Evolutionary conservation across 371 early-diverging fungal species (phyloP).

Genomic region (Mortierella sp.): DNA sequence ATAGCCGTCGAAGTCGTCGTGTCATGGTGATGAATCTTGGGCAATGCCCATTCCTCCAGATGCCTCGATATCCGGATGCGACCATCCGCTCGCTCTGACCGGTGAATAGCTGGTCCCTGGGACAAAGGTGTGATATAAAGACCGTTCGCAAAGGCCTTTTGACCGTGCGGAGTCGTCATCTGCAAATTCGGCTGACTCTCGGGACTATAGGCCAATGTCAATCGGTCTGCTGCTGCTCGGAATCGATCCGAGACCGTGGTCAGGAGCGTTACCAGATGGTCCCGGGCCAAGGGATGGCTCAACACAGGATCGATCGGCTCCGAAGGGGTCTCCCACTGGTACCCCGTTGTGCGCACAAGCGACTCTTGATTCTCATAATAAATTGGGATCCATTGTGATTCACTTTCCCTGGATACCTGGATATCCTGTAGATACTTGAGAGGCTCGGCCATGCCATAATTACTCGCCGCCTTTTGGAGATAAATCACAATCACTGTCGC

Average conservation of each 20-base stretch:
- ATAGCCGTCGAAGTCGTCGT: constrained; percentile 19
- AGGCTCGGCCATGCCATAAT: constrained; percentile 38
- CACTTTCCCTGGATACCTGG: constrained; percentile 38
- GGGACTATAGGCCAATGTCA: constrained; percentile 25
- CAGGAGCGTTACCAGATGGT: constrained; percentile 43
- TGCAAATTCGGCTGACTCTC: constrained; percentile 18
- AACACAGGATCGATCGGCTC: constrained; percentile 36
- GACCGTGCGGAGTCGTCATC: no score
- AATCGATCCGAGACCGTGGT: constrained; percentile 52
- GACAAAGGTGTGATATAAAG: no score
- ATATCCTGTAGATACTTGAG: constrained; percentile 43
- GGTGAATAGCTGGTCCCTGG: background rate
- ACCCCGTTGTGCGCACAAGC: constrained; percentile 18
- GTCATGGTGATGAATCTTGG: constrained; percentile 23
- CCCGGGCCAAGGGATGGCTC: constrained; percentile 48
- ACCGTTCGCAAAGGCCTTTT: no score
- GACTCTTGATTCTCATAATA: constrained; percentile 50
- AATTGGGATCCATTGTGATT: constrained; percentile 46
- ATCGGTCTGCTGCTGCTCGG: constrained; percentile 44
- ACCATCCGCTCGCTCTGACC: constrained; percentile 20
- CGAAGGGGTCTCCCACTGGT: constrained; percentile 36
- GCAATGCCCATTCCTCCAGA: constrained; percentile 40
- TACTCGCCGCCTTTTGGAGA: constrained; percentile 42
- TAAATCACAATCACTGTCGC: constrained; percentile 63
- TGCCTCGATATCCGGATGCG: constrained; percentile 45